Evolutionary conservation across 2,329 filamentous ascomycete genomes (phyloP), one percentile per base, ranked within the genome.

Genomic region (Cadophora sp.): DNA sequence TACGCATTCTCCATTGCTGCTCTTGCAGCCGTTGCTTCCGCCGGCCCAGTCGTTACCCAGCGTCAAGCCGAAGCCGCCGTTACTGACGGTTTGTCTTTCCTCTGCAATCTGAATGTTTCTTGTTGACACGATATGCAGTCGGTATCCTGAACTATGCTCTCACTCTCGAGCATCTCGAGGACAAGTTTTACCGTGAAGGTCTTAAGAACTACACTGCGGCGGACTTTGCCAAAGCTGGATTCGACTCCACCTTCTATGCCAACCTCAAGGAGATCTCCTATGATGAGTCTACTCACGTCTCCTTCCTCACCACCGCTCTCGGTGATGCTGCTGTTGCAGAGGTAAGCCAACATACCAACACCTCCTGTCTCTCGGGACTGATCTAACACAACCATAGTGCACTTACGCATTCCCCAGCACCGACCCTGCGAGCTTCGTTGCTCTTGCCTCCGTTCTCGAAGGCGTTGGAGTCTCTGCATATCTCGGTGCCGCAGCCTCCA

Each of bases 181-280:
- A 86, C 69, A 82, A 81, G 65, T 91, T 91, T 80, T 92, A 92
- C 79, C 79, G 79, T 26, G 77, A 89, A 60, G 89, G 85, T 46
- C 81, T 91, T 4, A 77, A 80, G 67, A 88, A 87, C 73, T 91
- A 86, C 79, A 83, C 82, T 34, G 77, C 83, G 68, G 71, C 76
- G 1, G 81, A 88, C 72, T 90, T 90, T 75, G 72, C 79, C 31
- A 79, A 77, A 37, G 86, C 85, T 56, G 86, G 86, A 16, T 84
- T 83, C 74, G 77, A 83, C 62, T 73, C 80, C 0, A 78, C 79
- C 3, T 86, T 88, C 76, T 90, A 89, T 80, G 79, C 79, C 63
- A 88, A 89, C 79, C 74, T 91, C 64, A 79, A 84, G 76, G 70
- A 74, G 60, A 80, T 81, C 58, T 66, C 86, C 62, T 84, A 82